Evolutionary conservation across 192 early-diverging fungal genomes (phyloP).

Genomic region (Anaeromyces robustus): DNA sequence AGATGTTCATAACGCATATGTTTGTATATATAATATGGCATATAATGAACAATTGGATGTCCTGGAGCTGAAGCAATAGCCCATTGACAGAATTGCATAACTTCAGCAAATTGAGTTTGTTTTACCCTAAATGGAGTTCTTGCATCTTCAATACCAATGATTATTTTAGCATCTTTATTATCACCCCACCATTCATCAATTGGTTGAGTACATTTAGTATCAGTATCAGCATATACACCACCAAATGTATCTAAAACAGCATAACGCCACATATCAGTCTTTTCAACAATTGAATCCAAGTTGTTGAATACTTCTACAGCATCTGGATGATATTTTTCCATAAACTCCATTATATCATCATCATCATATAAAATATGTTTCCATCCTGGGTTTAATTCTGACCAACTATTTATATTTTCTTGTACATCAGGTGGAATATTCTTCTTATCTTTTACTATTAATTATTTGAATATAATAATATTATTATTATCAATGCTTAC

Average conservation of each 20-base stretch:
- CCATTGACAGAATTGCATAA: slow-evolving; percentile 10
- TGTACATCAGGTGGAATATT: not conserved
- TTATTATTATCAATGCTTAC: too few species aligned
- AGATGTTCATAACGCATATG: not conserved
- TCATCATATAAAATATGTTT: not conserved
- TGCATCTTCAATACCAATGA: not conserved
- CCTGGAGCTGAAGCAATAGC: slow-evolving; percentile 6
- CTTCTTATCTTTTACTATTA: not conserved
- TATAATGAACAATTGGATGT: slow-evolving; percentile 6
- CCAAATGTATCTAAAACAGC: slow-evolving; percentile 12
- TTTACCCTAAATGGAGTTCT: not conserved
- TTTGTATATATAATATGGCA: not conserved
- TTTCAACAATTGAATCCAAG: not conserved
- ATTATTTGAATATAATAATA: too few species aligned
- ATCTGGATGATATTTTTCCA: not conserved
- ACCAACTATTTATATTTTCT: not conserved
- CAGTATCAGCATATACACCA: slow-evolving; percentile 17
- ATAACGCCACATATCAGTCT: slow-evolving; percentile 6
- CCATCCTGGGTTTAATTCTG: not conserved
- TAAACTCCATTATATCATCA: not conserved
- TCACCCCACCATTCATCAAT: slow-evolving; percentile 9
- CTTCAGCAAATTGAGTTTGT: not conserved
- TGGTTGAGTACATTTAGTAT: slow-evolving; percentile 7
- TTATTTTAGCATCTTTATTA: not conserved
- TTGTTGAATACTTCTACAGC: not conserved